Evolutionary conservation across 73 alveolate species (phyloP).

Genomic region (Tetrahymena borealis): DNA sequence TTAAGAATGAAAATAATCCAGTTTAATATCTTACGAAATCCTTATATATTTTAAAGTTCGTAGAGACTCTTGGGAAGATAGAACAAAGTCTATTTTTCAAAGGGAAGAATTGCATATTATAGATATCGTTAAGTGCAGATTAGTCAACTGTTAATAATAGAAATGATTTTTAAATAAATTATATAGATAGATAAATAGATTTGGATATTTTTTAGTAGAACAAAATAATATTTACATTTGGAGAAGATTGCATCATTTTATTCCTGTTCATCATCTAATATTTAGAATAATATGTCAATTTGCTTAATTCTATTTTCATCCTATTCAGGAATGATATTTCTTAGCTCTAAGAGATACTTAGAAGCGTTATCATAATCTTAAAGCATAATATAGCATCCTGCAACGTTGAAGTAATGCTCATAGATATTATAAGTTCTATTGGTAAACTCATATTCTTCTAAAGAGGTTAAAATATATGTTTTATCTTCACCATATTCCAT

Average conservation of each 20-base stretch:
- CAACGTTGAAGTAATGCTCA: slow-evolving; percentile 36
- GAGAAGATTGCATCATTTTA: background rate
- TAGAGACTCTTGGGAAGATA: slow-evolving; percentile 19
- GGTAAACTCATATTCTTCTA: slow-evolving; percentile 34
- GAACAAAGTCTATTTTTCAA: slow-evolving; percentile 21
- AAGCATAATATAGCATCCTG: slow-evolving; percentile 5
- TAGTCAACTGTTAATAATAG: background rate
- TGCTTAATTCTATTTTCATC: slow-evolving; percentile 6
- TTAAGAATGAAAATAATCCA: background rate
- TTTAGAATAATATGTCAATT: background rate
- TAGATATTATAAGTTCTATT: slow-evolving; percentile 41
- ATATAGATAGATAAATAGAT: background rate
- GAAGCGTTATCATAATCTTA: background rate
- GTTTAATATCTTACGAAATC: background rate
- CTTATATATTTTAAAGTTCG: background rate
- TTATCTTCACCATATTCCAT: background rate
- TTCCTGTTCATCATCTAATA: background rate
- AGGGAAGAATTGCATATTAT: slow-evolving; percentile 14
- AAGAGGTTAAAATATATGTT: background rate
- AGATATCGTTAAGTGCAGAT: background rate
- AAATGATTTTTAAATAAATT: background rate
- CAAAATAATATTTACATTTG: background rate
- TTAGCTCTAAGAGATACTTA: background rate
- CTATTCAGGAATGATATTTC: slow-evolving; percentile 2
- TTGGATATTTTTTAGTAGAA: background rate